These are phyloP conservation scores for Ormosia semicastrata DNA, from an alignment of 306 rosid species.

Conservation along the genomic window DNA sequence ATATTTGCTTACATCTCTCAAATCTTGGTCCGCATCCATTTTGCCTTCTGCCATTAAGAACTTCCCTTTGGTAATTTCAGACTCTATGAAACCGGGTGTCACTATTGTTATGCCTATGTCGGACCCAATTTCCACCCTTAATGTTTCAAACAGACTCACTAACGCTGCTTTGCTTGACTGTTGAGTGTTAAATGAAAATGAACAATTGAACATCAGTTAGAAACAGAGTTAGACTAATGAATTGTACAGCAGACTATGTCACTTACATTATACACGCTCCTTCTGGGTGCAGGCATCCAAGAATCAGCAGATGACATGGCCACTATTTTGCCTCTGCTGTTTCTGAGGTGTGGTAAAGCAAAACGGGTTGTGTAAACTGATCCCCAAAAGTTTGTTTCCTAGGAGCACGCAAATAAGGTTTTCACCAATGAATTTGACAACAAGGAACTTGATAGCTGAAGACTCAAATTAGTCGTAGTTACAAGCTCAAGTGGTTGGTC, in stretches of 20 bases:
- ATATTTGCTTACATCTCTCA: constrained; percentile 54
- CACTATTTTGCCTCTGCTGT: constrained; percentile 61
- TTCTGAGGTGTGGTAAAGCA: constrained; percentile 53
- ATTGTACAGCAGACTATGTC: no score
- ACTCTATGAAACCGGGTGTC: constrained; percentile 60
- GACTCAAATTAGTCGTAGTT: background rate
- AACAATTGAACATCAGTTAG: background rate
- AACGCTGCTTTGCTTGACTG: constrained; percentile 77
- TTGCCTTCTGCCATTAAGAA: constrained; percentile 36
- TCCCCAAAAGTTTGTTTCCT: constrained; percentile 92
- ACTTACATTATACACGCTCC: constrained; percentile 50
- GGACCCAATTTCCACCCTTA: constrained; percentile 57
- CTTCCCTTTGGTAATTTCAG: constrained; percentile 64
- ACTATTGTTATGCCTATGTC: constrained; percentile 59
- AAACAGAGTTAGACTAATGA: no score
- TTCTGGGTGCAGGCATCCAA: constrained; percentile 67
- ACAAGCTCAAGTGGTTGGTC: background rate
- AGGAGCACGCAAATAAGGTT: background rate
- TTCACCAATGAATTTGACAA: background rate
- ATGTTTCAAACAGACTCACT: constrained; percentile 49
- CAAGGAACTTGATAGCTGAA: no score
- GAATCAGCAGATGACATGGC: constrained; percentile 57
- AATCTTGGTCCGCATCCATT: constrained; percentile 42
- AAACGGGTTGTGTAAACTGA: constrained; percentile 53
- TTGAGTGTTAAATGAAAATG: background rate